Conservation (phyloP, 495 filamentous ascomycete species). For the Physcia stellaris region DNA sequence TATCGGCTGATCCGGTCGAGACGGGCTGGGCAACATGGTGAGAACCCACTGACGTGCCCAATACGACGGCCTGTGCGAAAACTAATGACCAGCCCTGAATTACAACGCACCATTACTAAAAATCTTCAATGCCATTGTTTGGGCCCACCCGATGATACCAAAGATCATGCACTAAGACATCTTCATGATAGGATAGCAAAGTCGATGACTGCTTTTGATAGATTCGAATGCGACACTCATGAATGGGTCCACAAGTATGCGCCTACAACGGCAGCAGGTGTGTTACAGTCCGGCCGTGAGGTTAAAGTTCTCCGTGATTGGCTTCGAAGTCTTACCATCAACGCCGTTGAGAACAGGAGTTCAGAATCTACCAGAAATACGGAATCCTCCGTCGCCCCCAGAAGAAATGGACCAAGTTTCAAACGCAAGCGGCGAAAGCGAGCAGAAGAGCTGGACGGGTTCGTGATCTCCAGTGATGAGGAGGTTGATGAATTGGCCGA, state of each 20-base stretch:
- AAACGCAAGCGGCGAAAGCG: slow-evolving; percentile 60
- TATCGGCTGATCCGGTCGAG: no score
- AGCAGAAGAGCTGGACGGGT: slow-evolving; percentile 59
- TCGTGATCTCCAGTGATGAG: slow-evolving; percentile 75
- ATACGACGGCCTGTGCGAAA: no score
- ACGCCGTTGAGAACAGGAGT: slow-evolving; percentile 54
- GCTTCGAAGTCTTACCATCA: slow-evolving; percentile 63
- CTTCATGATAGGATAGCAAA: slow-evolving; percentile 45
- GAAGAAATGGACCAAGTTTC: slow-evolving; percentile 24
- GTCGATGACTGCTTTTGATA: slow-evolving; percentile 68
- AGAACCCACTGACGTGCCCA: no score
- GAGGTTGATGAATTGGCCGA: slow-evolving; percentile 65
- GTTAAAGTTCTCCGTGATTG: slow-evolving; percentile 63
- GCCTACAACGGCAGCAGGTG: slow-evolving; percentile 50
- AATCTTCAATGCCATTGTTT: no score
- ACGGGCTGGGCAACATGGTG: no score
- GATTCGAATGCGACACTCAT: slow-evolving; percentile 52
- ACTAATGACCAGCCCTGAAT: no score
- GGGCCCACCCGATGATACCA: no score
- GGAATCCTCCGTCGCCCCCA: slow-evolving; percentile 26
- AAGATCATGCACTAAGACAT: slow-evolving; percentile 48
- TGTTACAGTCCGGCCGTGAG: slow-evolving; percentile 67
- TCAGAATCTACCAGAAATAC: slow-evolving; percentile 23
- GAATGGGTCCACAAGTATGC: slow-evolving; percentile 84
- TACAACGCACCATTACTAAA: no score